These are phyloP conservation scores for Alternaria infectoria DNA, from an alignment of 2,329 filamentous ascomycete genomes.

Conservation along the genomic window DNA sequence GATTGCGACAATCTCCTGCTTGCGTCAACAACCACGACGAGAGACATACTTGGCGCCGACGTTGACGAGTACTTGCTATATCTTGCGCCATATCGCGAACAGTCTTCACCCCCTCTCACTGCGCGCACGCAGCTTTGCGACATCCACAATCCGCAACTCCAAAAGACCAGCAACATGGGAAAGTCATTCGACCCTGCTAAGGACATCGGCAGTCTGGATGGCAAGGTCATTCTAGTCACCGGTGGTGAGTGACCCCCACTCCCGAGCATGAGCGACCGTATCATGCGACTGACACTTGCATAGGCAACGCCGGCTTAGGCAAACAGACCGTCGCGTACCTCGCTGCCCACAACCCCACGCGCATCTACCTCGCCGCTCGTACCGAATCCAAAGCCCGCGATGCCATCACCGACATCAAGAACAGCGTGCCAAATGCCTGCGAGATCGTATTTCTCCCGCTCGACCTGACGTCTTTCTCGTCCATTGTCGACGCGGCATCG, in stretches of 20 bases:
- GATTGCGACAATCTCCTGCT: not conserved
- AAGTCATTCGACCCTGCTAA: constrained; percentile 35
- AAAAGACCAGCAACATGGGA: constrained; percentile 17
- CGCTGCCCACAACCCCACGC: constrained; percentile 51
- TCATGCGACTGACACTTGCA: not conserved
- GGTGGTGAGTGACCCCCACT: constrained; percentile 33
- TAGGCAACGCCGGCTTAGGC: constrained; percentile 56
- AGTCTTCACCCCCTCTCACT: not conserved
- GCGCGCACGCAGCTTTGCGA: constrained; percentile 13
- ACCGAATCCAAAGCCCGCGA: constrained; percentile 50
- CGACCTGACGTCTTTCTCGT: constrained; percentile 53
- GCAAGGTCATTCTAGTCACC: constrained; percentile 46
- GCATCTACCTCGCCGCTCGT: constrained; percentile 57
- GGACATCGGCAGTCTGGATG: constrained; percentile 33
- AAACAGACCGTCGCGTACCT: constrained; percentile 54
- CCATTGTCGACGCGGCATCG: constrained; percentile 46
- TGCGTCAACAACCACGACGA: not conserved
- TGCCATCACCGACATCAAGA: constrained; percentile 51
- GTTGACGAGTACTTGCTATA: not conserved
- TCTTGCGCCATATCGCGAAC: constrained; percentile 7
- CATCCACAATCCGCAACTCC: constrained; percentile 9
- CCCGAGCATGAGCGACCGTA: not conserved
- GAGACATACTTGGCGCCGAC: not conserved
- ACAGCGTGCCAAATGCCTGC: constrained; percentile 40
- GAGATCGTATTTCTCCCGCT: constrained; percentile 49